phyloP scores from a whole-genome alignment of 768 basidiomycete species.

The Collybia nuda region DNA sequence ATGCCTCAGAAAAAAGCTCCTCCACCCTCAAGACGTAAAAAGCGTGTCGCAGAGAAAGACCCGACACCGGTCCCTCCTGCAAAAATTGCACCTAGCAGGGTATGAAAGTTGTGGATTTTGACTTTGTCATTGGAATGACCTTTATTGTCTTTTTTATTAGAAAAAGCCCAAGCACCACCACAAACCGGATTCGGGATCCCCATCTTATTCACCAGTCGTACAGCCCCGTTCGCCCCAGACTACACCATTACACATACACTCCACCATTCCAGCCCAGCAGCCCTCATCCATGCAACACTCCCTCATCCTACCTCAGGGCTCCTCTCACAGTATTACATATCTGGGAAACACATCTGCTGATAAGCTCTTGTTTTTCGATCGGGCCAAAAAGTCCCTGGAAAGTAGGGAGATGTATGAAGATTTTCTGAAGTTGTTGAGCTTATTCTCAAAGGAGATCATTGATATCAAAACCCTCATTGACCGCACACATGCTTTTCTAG shows the following conservation, averaged over 20 bases:
- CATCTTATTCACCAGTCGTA: slow-evolving; percentile 50
- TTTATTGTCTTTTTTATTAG: slow-evolving; percentile 27
- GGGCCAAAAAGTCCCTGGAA: slow-evolving; percentile 80
- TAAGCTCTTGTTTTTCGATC: slow-evolving; percentile 92
- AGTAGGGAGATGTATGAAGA: slow-evolving; percentile 83
- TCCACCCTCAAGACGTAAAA: slow-evolving; percentile 54
- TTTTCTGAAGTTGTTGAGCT: slow-evolving; percentile 88
- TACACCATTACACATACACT: slow-evolving; percentile 28
- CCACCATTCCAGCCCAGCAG: slow-evolving; percentile 15
- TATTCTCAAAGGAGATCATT: slow-evolving; percentile 92
- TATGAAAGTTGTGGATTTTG: slow-evolving; percentile 25
- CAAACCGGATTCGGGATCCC: slow-evolving; percentile 55
- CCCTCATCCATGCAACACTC: slow-evolving; percentile 15
- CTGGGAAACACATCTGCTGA: slow-evolving; percentile 48
- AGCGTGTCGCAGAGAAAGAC: slow-evolving; percentile 68
- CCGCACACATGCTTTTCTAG: slow-evolving; percentile 78
- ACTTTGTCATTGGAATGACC: not conserved
- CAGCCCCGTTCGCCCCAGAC: slow-evolving; percentile 43
- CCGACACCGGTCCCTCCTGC: slow-evolving; percentile 54
- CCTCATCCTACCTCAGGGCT: slow-evolving; percentile 20
- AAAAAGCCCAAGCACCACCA: slow-evolving; percentile 68
- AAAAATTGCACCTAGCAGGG: slow-evolving; percentile 48
- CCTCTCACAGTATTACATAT: slow-evolving; percentile 28
- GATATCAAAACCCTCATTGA: slow-evolving; percentile 82
- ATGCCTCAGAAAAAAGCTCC: slow-evolving; percentile 39